Evolutionary conservation across 345 rosid species (phyloP), one percentile per base, ranked within the genome.

Genomic region (Rhodomyrtus tomentosa): DNA sequence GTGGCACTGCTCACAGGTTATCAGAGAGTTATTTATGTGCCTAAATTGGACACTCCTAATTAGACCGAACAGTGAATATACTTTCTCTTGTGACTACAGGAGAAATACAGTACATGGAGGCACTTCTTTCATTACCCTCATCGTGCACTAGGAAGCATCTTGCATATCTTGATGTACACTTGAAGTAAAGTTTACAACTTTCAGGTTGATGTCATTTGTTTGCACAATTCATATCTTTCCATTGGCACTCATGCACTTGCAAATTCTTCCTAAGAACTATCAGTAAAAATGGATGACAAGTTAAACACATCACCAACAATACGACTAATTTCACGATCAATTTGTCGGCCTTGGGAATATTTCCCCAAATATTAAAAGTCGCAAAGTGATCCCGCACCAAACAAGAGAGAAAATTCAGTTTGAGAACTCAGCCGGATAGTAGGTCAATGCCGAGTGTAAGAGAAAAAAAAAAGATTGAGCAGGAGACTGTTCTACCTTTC

Each of bases 401-500:
- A 13, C 32, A 5, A 58, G 72, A 56, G 68, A 12, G 16, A n/a
- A 27, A 6, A n/a, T 6, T 58, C 36, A n/a, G n/a, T 58, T 13
- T n/a, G 36, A n/a, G 18, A n/a, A 58, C 36, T 27, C 38, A 14
- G 16, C 72, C 36, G 27, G 72, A 15, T 6, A 27, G 20, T 13
- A 27, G 36, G 36, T 1, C 72, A 58, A 58, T 14, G 72, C 72
- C 72, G 0, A 3, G 20, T 8, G 0, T 27, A n/a, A 14, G 14
- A 48, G 49, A 80, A 13, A 7, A 15, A 40, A 49, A n/a, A 48
- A 50, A 36, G n/a, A 4, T n/a, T 27, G 48, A 53, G 29, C 52
- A 8, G 82, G 82, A 80, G 54, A 82, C 29, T 3, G 49, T 6
- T 15, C 55, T 50, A 94, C 98, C 98, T 86, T 94, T 96, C 45